Percentiles rank a stretch among this genome's conserved stretches.
Conservation (phyloP, 2,329 filamentous ascomycete genomes). For the Alternaria arborescens region DNA sequence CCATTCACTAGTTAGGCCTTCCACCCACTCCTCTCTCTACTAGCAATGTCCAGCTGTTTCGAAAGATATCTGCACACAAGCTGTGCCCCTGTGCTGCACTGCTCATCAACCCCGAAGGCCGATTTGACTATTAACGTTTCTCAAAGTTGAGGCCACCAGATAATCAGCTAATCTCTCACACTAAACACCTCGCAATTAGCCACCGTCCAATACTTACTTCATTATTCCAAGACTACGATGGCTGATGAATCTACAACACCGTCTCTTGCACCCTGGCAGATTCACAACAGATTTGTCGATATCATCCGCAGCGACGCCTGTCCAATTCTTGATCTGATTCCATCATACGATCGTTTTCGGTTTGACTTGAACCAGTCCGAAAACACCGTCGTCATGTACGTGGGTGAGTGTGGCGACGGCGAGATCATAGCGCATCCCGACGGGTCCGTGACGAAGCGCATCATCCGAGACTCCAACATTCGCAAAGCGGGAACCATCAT, state of each 20-base stretch:
- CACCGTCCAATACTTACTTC: background rate
- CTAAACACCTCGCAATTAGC: background rate
- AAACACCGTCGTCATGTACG: background rate
- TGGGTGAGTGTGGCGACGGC: background rate
- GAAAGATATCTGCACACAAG: background rate
- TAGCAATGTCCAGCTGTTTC: no score
- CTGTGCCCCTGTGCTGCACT: background rate
- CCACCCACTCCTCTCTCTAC: background rate
- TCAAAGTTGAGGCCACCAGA: background rate
- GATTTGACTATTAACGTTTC: background rate
- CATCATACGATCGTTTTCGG: background rate
- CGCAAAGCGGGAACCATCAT: background rate
- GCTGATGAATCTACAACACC: background rate
- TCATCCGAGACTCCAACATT: background rate
- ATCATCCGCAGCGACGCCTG: background rate
- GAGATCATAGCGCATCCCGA: background rate
- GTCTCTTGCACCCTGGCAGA: background rate
- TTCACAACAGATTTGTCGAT: background rate
- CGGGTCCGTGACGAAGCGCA: background rate
- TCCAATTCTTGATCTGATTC: background rate
- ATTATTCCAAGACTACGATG: background rate
- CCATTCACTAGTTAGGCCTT: background rate
- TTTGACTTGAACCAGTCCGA: background rate
- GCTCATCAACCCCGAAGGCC: background rate
- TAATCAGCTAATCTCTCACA: background rate